phyloP scores from a whole-genome alignment of 306 rosid species.

The Phaseolus lunatus region DNA sequence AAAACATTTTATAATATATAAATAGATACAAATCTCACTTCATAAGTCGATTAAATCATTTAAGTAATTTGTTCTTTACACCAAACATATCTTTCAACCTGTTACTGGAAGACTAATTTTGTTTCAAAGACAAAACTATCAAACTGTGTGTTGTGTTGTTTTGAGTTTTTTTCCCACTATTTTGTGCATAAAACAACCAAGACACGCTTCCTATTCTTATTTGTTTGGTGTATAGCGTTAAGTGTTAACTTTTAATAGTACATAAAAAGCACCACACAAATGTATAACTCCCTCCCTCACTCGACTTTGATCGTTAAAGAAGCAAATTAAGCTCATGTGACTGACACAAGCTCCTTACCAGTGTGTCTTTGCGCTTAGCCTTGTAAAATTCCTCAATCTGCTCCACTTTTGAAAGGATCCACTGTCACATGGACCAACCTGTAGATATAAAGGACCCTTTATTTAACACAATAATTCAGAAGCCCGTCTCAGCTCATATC shows the following conservation, averaged over 20 bases:
- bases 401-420: constrained; percentile 49
- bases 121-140: too few relatives aligned
- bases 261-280: neutral
- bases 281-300: too few relatives aligned
- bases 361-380: constrained; percentile 44
- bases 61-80: too few relatives aligned
- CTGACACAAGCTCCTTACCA: constrained; percentile 55
- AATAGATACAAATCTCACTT: too few relatives aligned
- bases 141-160: too few relatives aligned
- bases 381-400: constrained; percentile 46
- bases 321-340: constrained; percentile 55
- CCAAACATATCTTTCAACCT: too few relatives aligned
- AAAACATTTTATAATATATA: too few relatives aligned
- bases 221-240: neutral
- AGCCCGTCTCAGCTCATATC: constrained; percentile 38
- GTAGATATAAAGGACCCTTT: constrained; percentile 42
- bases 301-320: constrained; percentile 41
- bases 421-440: constrained; percentile 76
- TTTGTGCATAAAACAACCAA: neutral
- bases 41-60: too few relatives aligned
- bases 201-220: neutral
- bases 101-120: too few relatives aligned
- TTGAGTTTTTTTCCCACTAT: too few relatives aligned
- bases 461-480: constrained; percentile 43
- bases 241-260: neutral